Evolutionary conservation across 352 stramenopile species (phyloP).

Genomic region (Blastocystis sp.): DNA sequence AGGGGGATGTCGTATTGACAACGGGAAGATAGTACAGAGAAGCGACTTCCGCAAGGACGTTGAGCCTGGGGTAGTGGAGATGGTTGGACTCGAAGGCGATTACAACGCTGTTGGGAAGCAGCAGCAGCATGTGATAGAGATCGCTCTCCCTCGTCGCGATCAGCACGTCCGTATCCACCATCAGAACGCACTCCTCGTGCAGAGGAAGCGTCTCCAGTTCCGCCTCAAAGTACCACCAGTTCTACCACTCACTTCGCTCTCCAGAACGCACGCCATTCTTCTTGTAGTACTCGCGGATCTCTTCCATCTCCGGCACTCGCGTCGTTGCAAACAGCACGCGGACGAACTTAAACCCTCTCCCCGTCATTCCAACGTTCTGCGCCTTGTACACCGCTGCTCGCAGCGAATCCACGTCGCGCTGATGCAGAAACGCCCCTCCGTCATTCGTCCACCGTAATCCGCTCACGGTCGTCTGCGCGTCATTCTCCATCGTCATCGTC

Average conservation of each 20-base stretch:
- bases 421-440: neutral
- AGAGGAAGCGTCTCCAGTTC: neutral
- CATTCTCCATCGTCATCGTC: neutral
- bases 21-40: neutral
- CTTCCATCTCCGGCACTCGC: neutral
- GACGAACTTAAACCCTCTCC: neutral
- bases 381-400: neutral
- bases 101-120: neutral
- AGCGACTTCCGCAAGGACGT: neutral
- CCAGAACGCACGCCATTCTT: neutral
- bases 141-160: neutral
- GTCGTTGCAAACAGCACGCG: neutral
- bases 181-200: neutral
- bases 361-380: neutral
- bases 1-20: neutral
- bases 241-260: neutral
- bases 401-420: neutral
- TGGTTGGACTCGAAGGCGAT: neutral
- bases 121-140: neutral
- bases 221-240: slow-evolving; percentile 24
- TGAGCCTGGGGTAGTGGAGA: neutral
- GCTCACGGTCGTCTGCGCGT: neutral
- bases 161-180: neutral
- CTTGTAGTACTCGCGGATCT: neutral
- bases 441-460: neutral